Conservation (phyloP, 176 grass and related monocot species). For the Bothriochloa decipiens region DNA sequence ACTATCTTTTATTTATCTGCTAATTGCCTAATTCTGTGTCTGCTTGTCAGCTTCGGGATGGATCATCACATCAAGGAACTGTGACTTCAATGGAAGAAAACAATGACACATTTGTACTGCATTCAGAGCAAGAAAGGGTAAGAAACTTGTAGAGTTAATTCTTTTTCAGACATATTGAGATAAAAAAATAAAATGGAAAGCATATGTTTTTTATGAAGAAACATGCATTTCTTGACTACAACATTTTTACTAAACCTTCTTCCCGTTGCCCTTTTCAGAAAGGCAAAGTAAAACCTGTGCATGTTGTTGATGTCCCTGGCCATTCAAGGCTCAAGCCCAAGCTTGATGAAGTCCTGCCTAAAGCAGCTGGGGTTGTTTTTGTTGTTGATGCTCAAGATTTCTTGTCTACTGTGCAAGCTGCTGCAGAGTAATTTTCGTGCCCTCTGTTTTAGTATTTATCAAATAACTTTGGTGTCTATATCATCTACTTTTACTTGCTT, state of each 20-base stretch:
- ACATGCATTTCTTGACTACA: not conserved
- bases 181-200: conserved; percentile 5
- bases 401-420: conserved; percentile 75
- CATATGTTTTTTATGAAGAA: not conserved
- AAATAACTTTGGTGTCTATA: not conserved
- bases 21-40: conserved; percentile 14
- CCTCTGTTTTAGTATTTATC: not conserved
- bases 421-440: conserved; percentile 73
- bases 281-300: conserved; percentile 70
- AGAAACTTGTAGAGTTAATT: not conserved
- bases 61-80: conserved; percentile 85
- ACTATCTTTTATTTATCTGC: conserved; percentile 1
- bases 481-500: not conserved
- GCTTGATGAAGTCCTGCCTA: conserved; percentile 82
- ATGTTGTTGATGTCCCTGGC: conserved; percentile 94
- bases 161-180: conserved; percentile 13
- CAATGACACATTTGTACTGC: conserved; percentile 72
- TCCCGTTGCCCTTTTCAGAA: conserved; percentile 47
- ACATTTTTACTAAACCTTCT: conserved; percentile 8
- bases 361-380: conserved; percentile 77
- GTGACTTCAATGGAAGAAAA: conserved; percentile 98
- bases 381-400: conserved; percentile 92
- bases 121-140: conserved; percentile 79
- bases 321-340: conserved; percentile 89
- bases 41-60: conserved; percentile 80